These are phyloP conservation scores for Clonostachys rosea DNA, from an alignment of 2,329 filamentous ascomycete genomes.

Conservation along the genomic window DNA sequence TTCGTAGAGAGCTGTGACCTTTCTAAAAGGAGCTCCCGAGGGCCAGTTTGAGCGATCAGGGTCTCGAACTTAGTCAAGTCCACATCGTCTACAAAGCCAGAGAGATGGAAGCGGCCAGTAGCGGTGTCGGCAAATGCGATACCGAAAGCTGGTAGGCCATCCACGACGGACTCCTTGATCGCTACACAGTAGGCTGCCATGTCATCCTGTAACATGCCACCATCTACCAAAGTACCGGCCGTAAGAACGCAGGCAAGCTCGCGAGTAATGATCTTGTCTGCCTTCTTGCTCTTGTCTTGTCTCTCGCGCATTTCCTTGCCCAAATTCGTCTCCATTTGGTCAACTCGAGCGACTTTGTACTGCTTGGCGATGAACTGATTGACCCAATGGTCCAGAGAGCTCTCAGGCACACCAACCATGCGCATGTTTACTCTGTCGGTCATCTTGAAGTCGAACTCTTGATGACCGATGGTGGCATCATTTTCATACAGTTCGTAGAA, in stretches of 20 bases:
- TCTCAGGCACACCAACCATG: conserved; percentile 97
- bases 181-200: conserved; percentile 96
- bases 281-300: conserved; percentile 65
- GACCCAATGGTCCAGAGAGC: conserved; percentile 93
- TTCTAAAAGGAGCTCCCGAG: conserved; percentile 84
- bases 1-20: conserved; percentile 85
- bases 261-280: conserved; percentile 88
- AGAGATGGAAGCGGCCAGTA: conserved; percentile 91
- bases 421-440: conserved; percentile 99
- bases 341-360: conserved; percentile 93
- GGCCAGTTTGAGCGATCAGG: conserved; percentile 85
- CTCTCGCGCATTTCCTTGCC: conserved; percentile 99
- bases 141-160: conserved; percentile 79
- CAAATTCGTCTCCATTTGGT: conserved; percentile 93
- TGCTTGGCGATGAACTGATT: conserved; percentile 98
- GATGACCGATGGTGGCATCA: conserved; percentile 92
- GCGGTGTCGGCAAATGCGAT: conserved; percentile 93
- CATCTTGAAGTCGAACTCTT: conserved; percentile 94
- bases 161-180: conserved; percentile 76
- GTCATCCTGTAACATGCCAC: conserved; percentile 94
- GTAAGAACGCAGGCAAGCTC: conserved; percentile 91
- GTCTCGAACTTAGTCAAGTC: conserved; percentile 98
- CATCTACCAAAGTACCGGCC: conserved; percentile 88
- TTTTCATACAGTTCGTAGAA: conserved; percentile 99
- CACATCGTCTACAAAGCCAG: conserved; percentile 84